Evolutionary conservation across 495 filamentous ascomycete genomes (phyloP).

Genomic region (Penicillium dipodomyicola): DNA sequence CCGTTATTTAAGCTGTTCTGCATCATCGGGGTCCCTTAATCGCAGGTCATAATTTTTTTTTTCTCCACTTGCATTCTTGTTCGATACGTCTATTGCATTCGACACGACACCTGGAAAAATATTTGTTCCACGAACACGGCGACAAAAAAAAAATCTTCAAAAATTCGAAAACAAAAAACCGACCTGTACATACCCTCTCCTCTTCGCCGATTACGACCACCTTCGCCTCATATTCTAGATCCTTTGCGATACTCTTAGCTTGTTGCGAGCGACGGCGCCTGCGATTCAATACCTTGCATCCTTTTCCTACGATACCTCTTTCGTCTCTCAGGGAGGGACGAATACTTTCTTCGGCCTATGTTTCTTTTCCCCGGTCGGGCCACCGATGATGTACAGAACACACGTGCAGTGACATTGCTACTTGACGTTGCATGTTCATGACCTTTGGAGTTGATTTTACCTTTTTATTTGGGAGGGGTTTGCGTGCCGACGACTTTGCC

Average conservation of each 20-base stretch:
- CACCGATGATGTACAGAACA: constrained; percentile 50
- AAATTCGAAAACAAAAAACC: constrained; percentile 34
- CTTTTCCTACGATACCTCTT: constrained; percentile 42
- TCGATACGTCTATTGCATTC: constrained; percentile 32
- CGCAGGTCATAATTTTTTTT: constrained; percentile 42
- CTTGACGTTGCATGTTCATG: constrained; percentile 38
- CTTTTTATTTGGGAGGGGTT: constrained; percentile 27
- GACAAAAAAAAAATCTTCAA: constrained; percentile 27
- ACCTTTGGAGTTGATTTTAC: constrained; percentile 39
- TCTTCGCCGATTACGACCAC: constrained; percentile 38
- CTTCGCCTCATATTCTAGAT: constrained; percentile 41
- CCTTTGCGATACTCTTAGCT: constrained; percentile 41
- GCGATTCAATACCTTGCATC: constrained; percentile 44
- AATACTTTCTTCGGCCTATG: constrained; percentile 28
- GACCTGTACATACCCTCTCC: constrained; percentile 40
- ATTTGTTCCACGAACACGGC: constrained; percentile 32
- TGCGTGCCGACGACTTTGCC: constrained; percentile 33
- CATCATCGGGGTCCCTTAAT: constrained; percentile 45
- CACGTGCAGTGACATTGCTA: constrained; percentile 38
- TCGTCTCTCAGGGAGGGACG: constrained; percentile 45
- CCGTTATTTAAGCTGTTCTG: constrained; percentile 34
- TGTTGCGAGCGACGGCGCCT: constrained; percentile 51
- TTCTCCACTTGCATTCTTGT: constrained; percentile 32
- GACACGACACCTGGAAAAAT: constrained; percentile 35
- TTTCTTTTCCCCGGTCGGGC: constrained; percentile 30